These are phyloP conservation scores for Cercophora samala DNA, from an alignment of 495 filamentous ascomycete genomes.

Conservation along the genomic window DNA sequence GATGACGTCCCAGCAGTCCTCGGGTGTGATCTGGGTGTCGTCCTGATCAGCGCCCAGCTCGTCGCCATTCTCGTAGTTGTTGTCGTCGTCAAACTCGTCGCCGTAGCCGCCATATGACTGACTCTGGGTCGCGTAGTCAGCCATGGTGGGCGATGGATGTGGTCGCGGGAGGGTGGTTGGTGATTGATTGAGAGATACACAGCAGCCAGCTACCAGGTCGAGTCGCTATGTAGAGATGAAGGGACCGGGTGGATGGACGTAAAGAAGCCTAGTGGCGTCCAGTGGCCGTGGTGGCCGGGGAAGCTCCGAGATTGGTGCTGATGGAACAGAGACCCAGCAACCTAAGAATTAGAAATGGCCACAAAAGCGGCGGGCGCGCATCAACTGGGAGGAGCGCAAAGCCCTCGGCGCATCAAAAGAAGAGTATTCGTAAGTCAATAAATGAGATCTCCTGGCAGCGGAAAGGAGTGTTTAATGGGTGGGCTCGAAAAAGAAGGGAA, in stretches of 20 bases:
- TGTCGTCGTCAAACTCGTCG: constrained; percentile 43
- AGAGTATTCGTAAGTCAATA: not conserved
- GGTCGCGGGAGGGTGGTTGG: not conserved
- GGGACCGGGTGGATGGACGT: no score
- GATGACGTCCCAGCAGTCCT: constrained; percentile 98
- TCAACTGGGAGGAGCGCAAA: constrained; percentile 27
- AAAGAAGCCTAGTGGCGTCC: no score
- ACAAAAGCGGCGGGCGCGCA: constrained; percentile 28
- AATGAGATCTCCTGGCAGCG: not conserved
- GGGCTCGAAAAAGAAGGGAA: constrained; percentile 9
- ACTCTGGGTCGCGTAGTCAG: constrained; percentile 26
- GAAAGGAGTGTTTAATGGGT: not conserved
- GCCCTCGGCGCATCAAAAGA: constrained; percentile 22
- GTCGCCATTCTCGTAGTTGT: constrained; percentile 61
- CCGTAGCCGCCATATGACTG: constrained; percentile 26
- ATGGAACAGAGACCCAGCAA: not conserved
- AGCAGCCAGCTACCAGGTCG: not conserved
- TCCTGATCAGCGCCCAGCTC: constrained; percentile 52
- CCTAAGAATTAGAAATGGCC: constrained; percentile 32
- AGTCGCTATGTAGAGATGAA: no score
- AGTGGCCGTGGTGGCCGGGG: no score
- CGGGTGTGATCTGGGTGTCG: constrained; percentile 85
- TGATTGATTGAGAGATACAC: not conserved
- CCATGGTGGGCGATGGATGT: constrained; percentile 21
- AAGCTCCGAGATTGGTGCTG: no score